Conservation (phyloP, 2,329 filamentous ascomycete species). For the Acrocalymma vagum region DNA sequence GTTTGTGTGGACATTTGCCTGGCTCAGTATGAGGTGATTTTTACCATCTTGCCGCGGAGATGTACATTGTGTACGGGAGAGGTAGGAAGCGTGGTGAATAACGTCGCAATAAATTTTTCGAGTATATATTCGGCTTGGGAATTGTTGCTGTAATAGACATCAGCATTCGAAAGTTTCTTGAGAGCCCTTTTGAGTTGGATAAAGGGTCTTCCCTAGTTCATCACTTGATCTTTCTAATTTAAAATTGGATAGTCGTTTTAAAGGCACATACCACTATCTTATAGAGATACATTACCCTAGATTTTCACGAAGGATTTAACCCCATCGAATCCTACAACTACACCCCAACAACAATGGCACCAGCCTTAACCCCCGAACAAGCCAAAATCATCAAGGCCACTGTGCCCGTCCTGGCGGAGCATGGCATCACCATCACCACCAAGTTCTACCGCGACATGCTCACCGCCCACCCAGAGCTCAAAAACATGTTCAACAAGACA, state of each 20-base stretch:
- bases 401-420: slow-evolving; percentile 71
- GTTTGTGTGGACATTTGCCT: slow-evolving; percentile 7
- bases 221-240: too few species aligned
- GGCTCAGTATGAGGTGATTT: slow-evolving; percentile 1
- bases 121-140: slow-evolving; percentile 10
- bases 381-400: slow-evolving; percentile 73
- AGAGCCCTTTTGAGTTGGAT: too few species aligned
- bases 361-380: slow-evolving; percentile 67
- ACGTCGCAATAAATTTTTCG: too few species aligned
- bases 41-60: slow-evolving; percentile 16
- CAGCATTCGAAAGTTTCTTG: not conserved
- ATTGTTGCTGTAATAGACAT: not conserved
- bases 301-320: not conserved
- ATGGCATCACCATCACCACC: slow-evolving; percentile 74
- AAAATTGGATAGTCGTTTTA: not conserved
- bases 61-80: slow-evolving; percentile 5
- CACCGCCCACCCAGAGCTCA: slow-evolving; percentile 69
- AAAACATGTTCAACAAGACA: slow-evolving; percentile 75
- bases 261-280: not conserved
- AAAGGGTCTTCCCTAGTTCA: too few species aligned
- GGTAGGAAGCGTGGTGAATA: slow-evolving; percentile 7
- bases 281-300: not conserved
- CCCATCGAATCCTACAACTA: not conserved
- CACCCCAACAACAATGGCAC: slow-evolving; percentile 27
- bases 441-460: slow-evolving; percentile 78